Evolutionary conservation across 371 early-diverging fungal genomes (phyloP).

Genomic region (Mucor ambiguus): DNA sequence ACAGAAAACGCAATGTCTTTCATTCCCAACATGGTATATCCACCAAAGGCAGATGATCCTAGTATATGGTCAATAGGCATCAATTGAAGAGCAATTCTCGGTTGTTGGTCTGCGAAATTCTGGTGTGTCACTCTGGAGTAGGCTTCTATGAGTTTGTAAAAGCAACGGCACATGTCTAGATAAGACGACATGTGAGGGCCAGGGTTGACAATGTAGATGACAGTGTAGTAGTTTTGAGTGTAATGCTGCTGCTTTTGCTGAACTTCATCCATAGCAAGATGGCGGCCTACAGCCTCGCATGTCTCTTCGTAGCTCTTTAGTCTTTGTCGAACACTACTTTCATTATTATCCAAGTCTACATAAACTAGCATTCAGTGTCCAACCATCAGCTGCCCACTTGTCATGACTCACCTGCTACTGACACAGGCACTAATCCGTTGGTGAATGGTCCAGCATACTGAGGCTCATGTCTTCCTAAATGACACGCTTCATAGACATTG

Average conservation of each 20-base stretch:
- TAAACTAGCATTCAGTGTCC: not conserved
- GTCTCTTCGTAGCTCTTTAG: constrained; percentile 44
- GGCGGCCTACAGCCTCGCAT: constrained; percentile 38
- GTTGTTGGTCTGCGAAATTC: not conserved
- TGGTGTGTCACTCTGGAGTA: constrained; percentile 3
- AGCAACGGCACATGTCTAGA: constrained; percentile 51
- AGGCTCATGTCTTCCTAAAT: constrained; percentile 42
- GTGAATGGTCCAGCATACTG: constrained; percentile 30
- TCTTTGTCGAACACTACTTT: constrained; percentile 33
- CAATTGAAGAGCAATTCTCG: constrained; percentile 46
- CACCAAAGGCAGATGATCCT: constrained; percentile 54
- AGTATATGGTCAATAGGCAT: constrained; percentile 65
- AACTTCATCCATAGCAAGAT: constrained; percentile 21
- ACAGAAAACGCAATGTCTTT: constrained; percentile 67
- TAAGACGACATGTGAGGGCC: constrained; percentile 49
- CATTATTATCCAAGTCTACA: constrained; percentile 16
- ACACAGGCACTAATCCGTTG: constrained; percentile 41
- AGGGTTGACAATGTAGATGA: constrained; percentile 56
- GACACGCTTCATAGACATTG: constrained; percentile 37
- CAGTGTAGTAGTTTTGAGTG: constrained; percentile 20
- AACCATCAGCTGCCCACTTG: too few species aligned
- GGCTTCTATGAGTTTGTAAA: constrained; percentile 46
- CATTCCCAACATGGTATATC: constrained; percentile 57
- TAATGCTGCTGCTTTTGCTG: constrained; percentile 6
- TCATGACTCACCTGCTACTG: constrained; percentile 19